Evolutionary conservation across 108 stramenopile species (phyloP), one percentile per base, ranked within the genome.

Genomic region (Craspedostauros australis): DNA sequence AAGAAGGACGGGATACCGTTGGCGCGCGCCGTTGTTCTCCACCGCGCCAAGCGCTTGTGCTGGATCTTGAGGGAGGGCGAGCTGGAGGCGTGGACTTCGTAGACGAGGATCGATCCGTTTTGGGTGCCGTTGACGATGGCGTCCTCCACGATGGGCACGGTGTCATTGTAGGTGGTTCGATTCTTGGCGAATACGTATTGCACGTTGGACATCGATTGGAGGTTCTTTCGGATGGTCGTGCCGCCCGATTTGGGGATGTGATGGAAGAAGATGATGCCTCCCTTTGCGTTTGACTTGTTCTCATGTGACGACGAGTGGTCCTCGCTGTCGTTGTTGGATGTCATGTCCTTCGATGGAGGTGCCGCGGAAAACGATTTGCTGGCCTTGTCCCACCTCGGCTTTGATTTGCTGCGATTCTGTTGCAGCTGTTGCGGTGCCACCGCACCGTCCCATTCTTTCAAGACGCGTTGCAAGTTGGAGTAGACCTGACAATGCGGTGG

Each of bases 171-270:
- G 4, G 50, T 54, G 12, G 46, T 56, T 15, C 23, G 59, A 23
- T 67, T 58, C 18, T 47, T 46, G 7, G 37, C 66, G 46, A 67
- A 67, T 6, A 67, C 45, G 39, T 67, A 67, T 12, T 67, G 28
- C 2, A 67, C 28, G 9, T 33, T 42, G 8, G 51, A 50, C 4
- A 58, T 31, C 24, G 5, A 26, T 53, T 58, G 50, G 4, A 67
- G 24, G 30, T 67, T 67, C 14, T 39, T 22, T 12, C 57, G 49
- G 21, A 67, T 58, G 15, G 66, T 57, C 6, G 66, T 67, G 28
- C 66, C 66, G 18, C 66, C 66, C 1, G 66, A 59, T 29, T 67
- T 67, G n/a, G 66, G 66, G 39, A 67, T 45, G 27, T 67, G 66
- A 7, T 59, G 25, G 32, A 67, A 67, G 39, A 67, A 52, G 18